Evolutionary conservation across 192 early-diverging fungal species (phyloP).

Genomic region (Coemansia reversa): DNA sequence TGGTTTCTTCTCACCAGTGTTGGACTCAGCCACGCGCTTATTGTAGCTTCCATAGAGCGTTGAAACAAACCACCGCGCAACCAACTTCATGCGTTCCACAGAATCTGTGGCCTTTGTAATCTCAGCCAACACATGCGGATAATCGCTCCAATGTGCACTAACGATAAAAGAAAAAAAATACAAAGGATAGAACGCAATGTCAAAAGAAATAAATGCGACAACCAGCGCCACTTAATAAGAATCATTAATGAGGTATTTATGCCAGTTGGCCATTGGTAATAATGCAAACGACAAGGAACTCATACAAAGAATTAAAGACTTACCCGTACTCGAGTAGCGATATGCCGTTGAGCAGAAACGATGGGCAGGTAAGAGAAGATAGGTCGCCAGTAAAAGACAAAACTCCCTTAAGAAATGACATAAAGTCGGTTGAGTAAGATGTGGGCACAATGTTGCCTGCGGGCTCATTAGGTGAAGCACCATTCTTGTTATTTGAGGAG

Average conservation of each 20-base stretch:
- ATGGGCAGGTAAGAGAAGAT: constrained; percentile 75
- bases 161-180: constrained; percentile 5
- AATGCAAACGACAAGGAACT: no score
- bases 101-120: constrained; percentile 60
- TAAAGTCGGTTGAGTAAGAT: constrained; percentile 63
- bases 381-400: constrained; percentile 80
- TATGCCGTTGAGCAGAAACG: constrained; percentile 72
- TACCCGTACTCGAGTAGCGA: constrained; percentile 77
- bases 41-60: constrained; percentile 77
- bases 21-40: constrained; percentile 65
- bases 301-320: constrained; percentile 32
- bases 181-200: background rate
- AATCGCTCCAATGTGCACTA: constrained; percentile 62
- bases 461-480: constrained; percentile 28
- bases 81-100: constrained; percentile 66
- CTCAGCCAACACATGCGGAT: constrained; percentile 62
- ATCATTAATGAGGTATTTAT: no score
- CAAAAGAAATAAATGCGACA: background rate
- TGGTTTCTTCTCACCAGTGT: constrained; percentile 72
- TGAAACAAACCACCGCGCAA: constrained; percentile 76
- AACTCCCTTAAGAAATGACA: constrained; percentile 66
- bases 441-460: constrained; percentile 56
- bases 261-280: no score
- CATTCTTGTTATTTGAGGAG: constrained; percentile 10
- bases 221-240: background rate